phyloP scores from a whole-genome alignment of 768 basidiomycete genomes.

The Xerocomus potaroensis region DNA sequence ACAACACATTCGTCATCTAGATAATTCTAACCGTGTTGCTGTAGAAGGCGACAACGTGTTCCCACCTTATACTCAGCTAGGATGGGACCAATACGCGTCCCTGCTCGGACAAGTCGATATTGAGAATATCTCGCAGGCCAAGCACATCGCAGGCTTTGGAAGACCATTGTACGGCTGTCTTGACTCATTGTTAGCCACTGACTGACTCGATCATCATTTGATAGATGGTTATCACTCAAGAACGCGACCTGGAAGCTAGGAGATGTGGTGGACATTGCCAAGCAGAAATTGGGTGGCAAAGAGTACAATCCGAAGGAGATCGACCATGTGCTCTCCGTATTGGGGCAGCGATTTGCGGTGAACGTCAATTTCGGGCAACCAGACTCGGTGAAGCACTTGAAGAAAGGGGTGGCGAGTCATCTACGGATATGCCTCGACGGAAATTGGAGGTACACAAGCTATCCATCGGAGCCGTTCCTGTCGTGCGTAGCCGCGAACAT shows the following conservation, averaged over 20 bases:
- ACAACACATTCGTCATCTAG: not conserved
- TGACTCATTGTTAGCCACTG: too few relatives aligned
- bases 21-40: conserved; percentile 3
- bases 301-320: not conserved
- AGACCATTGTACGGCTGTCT: too few relatives aligned
- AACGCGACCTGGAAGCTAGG: too few relatives aligned
- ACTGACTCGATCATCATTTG: too few relatives aligned
- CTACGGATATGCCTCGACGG: conserved; percentile 1
- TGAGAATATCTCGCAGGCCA: not conserved
- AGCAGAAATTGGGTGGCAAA: not conserved
- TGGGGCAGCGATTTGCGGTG: not conserved
- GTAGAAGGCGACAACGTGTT: not conserved
- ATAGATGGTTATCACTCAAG: too few relatives aligned
- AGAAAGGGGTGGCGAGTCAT: conserved; percentile 2
- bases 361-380: not conserved
- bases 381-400: not conserved
- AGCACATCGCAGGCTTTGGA: not conserved
- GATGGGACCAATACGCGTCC: conserved; percentile 14
- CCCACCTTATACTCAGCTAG: conserved; percentile 6
- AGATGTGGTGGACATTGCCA: not conserved
- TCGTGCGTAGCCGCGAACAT: conserved; percentile 3
- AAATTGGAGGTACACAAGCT: conserved; percentile 1
- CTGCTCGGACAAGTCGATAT: not conserved
- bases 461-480: conserved; percentile 16
- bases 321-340: not conserved